Conservation (phyloP, 371 early-diverging fungal genomes). For the Mucor irregularis region DNA sequence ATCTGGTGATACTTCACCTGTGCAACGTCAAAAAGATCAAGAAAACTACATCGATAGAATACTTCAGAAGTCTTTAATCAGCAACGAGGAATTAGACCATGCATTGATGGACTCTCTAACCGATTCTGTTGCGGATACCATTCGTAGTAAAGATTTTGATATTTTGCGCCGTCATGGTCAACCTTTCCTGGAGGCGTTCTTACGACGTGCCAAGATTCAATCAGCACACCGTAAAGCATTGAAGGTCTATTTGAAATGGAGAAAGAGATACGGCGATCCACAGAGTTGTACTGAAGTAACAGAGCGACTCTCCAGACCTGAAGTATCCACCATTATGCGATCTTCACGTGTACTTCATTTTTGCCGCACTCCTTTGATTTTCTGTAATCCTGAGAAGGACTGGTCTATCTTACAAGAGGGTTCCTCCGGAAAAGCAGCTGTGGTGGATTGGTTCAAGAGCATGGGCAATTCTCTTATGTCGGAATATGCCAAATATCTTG, state of each 20-base stretch:
- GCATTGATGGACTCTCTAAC: conserved; percentile 51
- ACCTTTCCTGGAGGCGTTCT: conserved; percentile 56
- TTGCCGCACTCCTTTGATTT: conserved; percentile 63
- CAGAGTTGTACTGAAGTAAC: conserved; percentile 31
- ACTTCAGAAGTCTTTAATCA: conserved; percentile 19
- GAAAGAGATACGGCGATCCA: conserved; percentile 45
- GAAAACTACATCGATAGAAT: conserved; percentile 20
- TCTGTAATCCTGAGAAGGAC: conserved; percentile 48
- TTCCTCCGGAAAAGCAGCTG: conserved; percentile 4
- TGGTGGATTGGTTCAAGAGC: conserved; percentile 56
- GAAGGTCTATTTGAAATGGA: conserved; percentile 62
- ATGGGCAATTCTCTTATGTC: conserved; percentile 56
- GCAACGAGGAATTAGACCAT: conserved; percentile 40
- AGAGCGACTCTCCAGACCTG: conserved; percentile 49
- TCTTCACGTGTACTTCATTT: conserved; percentile 66
- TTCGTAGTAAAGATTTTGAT: conserved; percentile 46
- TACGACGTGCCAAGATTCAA: conserved; percentile 47
- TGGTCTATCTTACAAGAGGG: conserved; percentile 32
- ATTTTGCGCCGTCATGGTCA: conserved; percentile 58
- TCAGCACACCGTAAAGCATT: conserved; percentile 61
- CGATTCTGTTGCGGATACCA: conserved; percentile 33
- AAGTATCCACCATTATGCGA: conserved; percentile 58
- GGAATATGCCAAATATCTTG: conserved; percentile 68
- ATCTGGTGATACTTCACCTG: background rate
- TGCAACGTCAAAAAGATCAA: conserved; percentile 7